These are phyloP conservation scores for Talaromyces rugulosus DNA, from an alignment of 2,329 filamentous ascomycete genomes.

Conservation along the genomic window DNA sequence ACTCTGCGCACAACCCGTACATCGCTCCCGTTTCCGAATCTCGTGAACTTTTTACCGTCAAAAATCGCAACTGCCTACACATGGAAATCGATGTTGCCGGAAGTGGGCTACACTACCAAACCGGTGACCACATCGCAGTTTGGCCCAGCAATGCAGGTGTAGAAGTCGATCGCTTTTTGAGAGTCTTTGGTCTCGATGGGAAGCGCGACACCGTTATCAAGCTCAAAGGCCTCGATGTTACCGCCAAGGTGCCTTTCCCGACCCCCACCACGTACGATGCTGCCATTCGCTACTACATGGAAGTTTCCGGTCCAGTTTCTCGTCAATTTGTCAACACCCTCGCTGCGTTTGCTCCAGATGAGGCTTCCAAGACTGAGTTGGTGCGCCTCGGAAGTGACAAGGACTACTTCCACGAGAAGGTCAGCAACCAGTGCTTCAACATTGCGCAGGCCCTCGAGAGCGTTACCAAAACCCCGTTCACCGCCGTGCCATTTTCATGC, in stretches of 20 bases:
- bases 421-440: slow-evolving; percentile 77
- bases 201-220: slow-evolving; percentile 80
- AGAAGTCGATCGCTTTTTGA: slow-evolving; percentile 86
- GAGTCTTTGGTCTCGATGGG: slow-evolving; percentile 67
- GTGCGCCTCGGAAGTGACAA: slow-evolving; percentile 85
- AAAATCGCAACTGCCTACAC: slow-evolving; percentile 91
- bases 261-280: slow-evolving; percentile 95
- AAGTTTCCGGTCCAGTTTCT: slow-evolving; percentile 91
- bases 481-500: slow-evolving; percentile 83
- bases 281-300: slow-evolving; percentile 90
- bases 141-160: slow-evolving; percentile 95
- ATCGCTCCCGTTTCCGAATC: slow-evolving; percentile 91
- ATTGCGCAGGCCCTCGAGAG: slow-evolving; percentile 78
- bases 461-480: slow-evolving; percentile 72
- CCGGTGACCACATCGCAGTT: slow-evolving; percentile 92
- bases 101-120: slow-evolving; percentile 89
- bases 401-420: slow-evolving; percentile 88
- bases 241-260: slow-evolving; percentile 95
- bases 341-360: slow-evolving; percentile 82
- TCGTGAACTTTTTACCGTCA: slow-evolving; percentile 81
- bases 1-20: slow-evolving; percentile 94
- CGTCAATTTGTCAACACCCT: slow-evolving; percentile 89
- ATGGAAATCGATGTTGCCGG: slow-evolving; percentile 89
- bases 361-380: slow-evolving; percentile 81
- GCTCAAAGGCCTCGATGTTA: slow-evolving; percentile 88